These are phyloP conservation scores for Boletus bicolor DNA, from an alignment of 768 basidiomycete genomes.

Conservation along the genomic window DNA sequence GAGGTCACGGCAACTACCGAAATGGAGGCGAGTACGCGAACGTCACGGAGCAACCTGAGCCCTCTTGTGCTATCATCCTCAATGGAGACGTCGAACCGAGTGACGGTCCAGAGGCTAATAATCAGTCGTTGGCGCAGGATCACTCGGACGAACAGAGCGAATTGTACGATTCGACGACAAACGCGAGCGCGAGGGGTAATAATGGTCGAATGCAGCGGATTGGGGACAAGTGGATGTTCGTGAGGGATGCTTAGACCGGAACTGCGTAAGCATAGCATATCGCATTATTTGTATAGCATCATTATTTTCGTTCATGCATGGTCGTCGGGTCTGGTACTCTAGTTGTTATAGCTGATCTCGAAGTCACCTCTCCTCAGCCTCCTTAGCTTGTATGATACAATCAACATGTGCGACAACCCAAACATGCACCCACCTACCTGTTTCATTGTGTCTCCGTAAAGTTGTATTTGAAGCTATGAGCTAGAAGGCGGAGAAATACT, in stretches of 20 bases:
- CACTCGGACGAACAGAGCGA: slow-evolving; percentile 2
- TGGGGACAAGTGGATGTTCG: slow-evolving; percentile 72
- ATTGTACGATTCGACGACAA: background rate
- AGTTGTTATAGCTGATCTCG: too few relatives aligned
- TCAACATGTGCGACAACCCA: too few relatives aligned
- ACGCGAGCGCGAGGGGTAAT: slow-evolving; percentile 16
- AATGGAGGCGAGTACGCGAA: slow-evolving; percentile 37
- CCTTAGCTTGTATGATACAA: too few relatives aligned
- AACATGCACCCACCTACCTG: background rate
- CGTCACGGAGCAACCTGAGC: slow-evolving; percentile 24
- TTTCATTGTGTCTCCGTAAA: background rate
- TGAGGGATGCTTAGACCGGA: slow-evolving; percentile 36
- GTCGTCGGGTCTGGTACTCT: background rate
- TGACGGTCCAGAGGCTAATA: background rate
- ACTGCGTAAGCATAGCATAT: slow-evolving; percentile 14
- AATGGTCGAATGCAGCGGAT: slow-evolving; percentile 62
- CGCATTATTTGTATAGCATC: slow-evolving; percentile 23
- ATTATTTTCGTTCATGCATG: background rate
- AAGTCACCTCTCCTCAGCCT: too few relatives aligned
- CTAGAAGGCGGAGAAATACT: too few relatives aligned
- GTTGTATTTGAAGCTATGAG: background rate
- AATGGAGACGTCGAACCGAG: slow-evolving; percentile 42
- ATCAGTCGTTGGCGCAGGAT: slow-evolving; percentile 1
- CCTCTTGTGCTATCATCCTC: slow-evolving; percentile 60
- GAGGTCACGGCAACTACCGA: slow-evolving; percentile 48